These are phyloP conservation scores for Wickerhamomyces alni DNA, from an alignment of 805 yeast genomes.

Conservation along the genomic window DNA sequence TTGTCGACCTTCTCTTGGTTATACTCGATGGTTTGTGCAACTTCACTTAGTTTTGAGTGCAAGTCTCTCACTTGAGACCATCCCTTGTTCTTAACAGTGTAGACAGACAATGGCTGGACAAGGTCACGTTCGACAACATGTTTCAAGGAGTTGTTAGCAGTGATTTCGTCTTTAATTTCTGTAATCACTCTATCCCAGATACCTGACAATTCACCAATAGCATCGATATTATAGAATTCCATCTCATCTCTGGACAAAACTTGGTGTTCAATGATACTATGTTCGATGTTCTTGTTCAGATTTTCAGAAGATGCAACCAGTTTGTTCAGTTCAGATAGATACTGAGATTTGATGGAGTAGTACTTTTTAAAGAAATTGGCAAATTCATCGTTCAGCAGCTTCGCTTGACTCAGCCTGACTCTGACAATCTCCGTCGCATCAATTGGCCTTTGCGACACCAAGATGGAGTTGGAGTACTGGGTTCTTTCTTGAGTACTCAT, in stretches of 20 bases:
- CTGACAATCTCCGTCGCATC: slow-evolving; percentile 56
- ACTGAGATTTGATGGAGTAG: slow-evolving; percentile 18
- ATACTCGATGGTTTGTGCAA: slow-evolving; percentile 36
- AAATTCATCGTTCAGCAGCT: slow-evolving; percentile 51
- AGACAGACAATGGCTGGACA: slow-evolving; percentile 46
- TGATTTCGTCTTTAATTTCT: slow-evolving; percentile 40
- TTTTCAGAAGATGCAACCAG: slow-evolving; percentile 22
- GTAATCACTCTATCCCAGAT: slow-evolving; percentile 39
- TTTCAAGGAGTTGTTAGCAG: slow-evolving; percentile 42
- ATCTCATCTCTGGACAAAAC: slow-evolving; percentile 37
- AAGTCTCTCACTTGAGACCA: slow-evolving; percentile 49
- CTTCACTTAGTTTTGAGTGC: slow-evolving; percentile 36
- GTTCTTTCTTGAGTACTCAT: slow-evolving; percentile 22
- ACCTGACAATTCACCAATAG: slow-evolving; percentile 37
- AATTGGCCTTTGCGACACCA: slow-evolving; percentile 43
- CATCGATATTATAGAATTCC: slow-evolving; percentile 43
- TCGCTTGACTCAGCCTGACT: slow-evolving; percentile 50
- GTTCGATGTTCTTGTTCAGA: slow-evolving; percentile 27
- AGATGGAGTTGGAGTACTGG: slow-evolving; percentile 33
- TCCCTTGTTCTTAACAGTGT: slow-evolving; percentile 45
- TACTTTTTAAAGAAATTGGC: slow-evolving; percentile 53
- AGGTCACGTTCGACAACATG: slow-evolving; percentile 46
- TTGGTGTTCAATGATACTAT: slow-evolving; percentile 30
- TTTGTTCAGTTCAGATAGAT: slow-evolving; percentile 15
- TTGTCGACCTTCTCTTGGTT: slow-evolving; percentile 37